Evolutionary conservation across 2,329 filamentous ascomycete genomes (phyloP).

Genomic region (Monosporascus sp.): DNA sequence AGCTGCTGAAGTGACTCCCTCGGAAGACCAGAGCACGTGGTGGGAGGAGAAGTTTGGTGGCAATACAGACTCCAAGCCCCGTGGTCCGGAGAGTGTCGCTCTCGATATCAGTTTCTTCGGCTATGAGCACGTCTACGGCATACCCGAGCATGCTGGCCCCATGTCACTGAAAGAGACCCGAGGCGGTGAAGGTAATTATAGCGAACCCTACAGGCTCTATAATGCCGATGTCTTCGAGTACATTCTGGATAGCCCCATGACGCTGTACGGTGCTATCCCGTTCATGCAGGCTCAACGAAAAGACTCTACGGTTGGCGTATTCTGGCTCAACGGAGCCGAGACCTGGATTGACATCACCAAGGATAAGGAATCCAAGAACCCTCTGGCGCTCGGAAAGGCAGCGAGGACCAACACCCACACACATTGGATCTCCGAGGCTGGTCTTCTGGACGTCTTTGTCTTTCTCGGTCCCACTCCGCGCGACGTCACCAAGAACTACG

Average conservation of each 20-base stretch:
- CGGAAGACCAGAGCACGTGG: constrained; percentile 83
- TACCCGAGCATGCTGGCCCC: constrained; percentile 86
- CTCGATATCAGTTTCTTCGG: constrained; percentile 89
- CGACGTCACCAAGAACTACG: constrained; percentile 76
- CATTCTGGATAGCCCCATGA: constrained; percentile 95
- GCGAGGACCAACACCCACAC: constrained; percentile 75
- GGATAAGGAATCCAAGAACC: constrained; percentile 66
- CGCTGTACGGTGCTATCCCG: constrained; percentile 92
- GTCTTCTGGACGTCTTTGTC: constrained; percentile 86
- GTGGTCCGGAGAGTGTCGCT: constrained; percentile 85
- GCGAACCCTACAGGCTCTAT: constrained; percentile 89
- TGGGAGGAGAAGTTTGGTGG: constrained; percentile 97
- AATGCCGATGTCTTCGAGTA: constrained; percentile 99
- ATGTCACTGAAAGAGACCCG: constrained; percentile 86
- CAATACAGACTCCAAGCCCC: constrained; percentile 92
- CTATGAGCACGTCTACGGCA: constrained; percentile 89
- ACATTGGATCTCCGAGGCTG: constrained; percentile 95
- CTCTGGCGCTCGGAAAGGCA: constrained; percentile 65
- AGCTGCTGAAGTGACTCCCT: constrained; percentile 32
- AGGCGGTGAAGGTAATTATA: constrained; percentile 78
- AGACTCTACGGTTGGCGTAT: constrained; percentile 87
- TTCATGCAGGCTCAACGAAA: constrained; percentile 97
- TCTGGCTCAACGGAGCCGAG: constrained; percentile 96
- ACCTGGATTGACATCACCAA: constrained; percentile 97
- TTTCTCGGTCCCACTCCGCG: constrained; percentile 85